Evolutionary conservation across 257 asterid genomes (phyloP).

Genomic region (Handroanthus guayacan): DNA sequence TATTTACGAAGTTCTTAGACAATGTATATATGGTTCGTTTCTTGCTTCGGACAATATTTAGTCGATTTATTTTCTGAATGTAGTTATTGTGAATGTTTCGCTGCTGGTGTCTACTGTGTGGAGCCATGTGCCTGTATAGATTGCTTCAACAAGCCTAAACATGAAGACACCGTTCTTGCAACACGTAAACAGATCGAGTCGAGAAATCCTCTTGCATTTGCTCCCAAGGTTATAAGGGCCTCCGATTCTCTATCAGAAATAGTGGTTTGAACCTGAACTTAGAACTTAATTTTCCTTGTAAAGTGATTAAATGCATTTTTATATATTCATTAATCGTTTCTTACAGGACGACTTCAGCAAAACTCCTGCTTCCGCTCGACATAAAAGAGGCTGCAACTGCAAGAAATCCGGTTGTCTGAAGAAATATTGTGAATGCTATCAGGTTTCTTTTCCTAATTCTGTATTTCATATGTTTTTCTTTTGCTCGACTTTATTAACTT

Average conservation of each 20-base stretch:
- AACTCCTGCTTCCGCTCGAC: slow-evolving; percentile 72
- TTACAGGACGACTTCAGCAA: slow-evolving; percentile 54
- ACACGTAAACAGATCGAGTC: slow-evolving; percentile 74
- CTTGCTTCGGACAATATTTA: neutral
- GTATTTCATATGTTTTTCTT: neutral
- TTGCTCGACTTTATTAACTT: slow-evolving; percentile 20
- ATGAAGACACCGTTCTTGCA: slow-evolving; percentile 73
- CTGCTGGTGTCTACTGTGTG: slow-evolving; percentile 75
- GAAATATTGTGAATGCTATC: slow-evolving; percentile 78
- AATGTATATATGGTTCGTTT: neutral
- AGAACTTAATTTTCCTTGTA: neutral
- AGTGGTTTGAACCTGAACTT: slow-evolving; percentile 41
- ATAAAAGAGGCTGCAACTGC: slow-evolving; percentile 80
- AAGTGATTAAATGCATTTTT: neutral
- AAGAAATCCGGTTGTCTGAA: slow-evolving; percentile 70
- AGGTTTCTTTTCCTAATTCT: slow-evolving; percentile 43
- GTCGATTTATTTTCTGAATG: slow-evolving; percentile 1
- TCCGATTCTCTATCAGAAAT: slow-evolving; percentile 43
- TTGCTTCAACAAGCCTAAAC: slow-evolving; percentile 70
- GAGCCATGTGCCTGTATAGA: slow-evolving; percentile 73
- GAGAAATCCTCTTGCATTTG: slow-evolving; percentile 76
- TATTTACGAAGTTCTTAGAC: too few relatives aligned
- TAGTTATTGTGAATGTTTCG: slow-evolving; percentile 81
- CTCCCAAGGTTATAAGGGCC: slow-evolving; percentile 70
- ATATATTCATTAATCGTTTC: slow-evolving; percentile 1